Evolutionary conservation across 306 rosid species (phyloP).

Genomic region (Betula pendula): DNA sequence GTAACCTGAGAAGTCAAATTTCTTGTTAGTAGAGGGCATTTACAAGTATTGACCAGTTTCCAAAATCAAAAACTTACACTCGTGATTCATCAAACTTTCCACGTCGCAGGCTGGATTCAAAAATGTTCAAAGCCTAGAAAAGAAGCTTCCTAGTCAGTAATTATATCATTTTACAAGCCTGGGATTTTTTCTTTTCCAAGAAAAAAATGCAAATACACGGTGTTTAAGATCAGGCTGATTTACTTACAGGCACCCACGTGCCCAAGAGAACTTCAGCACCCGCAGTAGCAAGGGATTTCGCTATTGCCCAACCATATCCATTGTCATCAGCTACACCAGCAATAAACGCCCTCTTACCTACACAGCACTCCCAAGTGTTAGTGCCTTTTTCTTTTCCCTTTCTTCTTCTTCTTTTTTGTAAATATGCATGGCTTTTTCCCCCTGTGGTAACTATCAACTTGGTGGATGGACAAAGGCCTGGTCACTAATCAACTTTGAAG

Average conservation of each 20-base stretch:
- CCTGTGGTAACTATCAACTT: not conserved
- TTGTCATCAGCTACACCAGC: slow-evolving; percentile 98
- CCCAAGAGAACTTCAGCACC: slow-evolving; percentile 98
- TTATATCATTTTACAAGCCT: slow-evolving; percentile 17
- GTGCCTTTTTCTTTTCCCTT: not conserved
- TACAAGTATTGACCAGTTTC: slow-evolving; percentile 12
- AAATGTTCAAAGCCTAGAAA: slow-evolving; percentile 85
- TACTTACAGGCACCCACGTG: slow-evolving; percentile 98
- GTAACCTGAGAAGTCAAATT: slow-evolving; percentile 57
- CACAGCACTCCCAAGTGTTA: slow-evolving; percentile 11
- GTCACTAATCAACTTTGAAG: not conserved
- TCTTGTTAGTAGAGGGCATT: slow-evolving; percentile 25
- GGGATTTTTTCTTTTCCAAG: not conserved
- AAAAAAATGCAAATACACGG: not conserved
- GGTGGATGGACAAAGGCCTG: not conserved
- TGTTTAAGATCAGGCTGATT: not conserved
- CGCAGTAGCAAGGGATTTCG: slow-evolving; percentile 95
- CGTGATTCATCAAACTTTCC: slow-evolving; percentile 95
- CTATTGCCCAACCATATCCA: slow-evolving; percentile 99
- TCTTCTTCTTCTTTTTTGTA: not conserved
- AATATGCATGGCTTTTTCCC: not conserved
- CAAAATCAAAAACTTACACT: slow-evolving; percentile 41
- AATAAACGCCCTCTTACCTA: slow-evolving; percentile 91
- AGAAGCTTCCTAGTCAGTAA: slow-evolving; percentile 26
- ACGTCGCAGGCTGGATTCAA: slow-evolving; percentile 88